Evolutionary conservation across 495 filamentous ascomycete genomes (phyloP).

Genomic region (Penicillium tannophilum): DNA sequence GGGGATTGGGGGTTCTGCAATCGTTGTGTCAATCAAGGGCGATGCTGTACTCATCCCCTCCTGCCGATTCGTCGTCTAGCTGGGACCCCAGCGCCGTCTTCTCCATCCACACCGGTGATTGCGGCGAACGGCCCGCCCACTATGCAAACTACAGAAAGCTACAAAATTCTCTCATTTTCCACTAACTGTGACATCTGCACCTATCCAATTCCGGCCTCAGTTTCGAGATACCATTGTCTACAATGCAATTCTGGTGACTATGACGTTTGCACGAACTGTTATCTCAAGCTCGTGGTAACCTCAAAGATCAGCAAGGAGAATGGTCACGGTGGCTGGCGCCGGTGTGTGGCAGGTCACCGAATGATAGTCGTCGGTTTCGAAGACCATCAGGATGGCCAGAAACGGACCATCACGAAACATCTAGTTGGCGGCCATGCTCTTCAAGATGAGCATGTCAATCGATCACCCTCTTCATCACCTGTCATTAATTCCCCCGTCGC

Average conservation of each 20-base stretch:
- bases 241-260: slow-evolving; percentile 74
- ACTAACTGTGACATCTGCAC: slow-evolving; percentile 76
- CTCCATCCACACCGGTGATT: slow-evolving; percentile 25
- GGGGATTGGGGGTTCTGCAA: slow-evolving; percentile 93
- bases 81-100: slow-evolving; percentile 24
- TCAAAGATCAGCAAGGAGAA: slow-evolving; percentile 70
- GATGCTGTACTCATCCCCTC: slow-evolving; percentile 75
- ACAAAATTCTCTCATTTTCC: slow-evolving; percentile 63
- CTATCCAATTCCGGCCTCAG: slow-evolving; percentile 65
- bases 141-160: slow-evolving; percentile 44
- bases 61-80: slow-evolving; percentile 61
- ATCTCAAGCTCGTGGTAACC: slow-evolving; percentile 60
- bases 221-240: slow-evolving; percentile 74
- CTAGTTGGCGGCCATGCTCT: slow-evolving; percentile 71
- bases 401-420: slow-evolving; percentile 61
- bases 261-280: slow-evolving; percentile 80
- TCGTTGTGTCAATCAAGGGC: slow-evolving; percentile 73
- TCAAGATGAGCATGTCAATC: slow-evolving; percentile 52
- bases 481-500: slow-evolving; percentile 14
- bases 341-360: slow-evolving; percentile 76
- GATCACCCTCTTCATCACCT: slow-evolving; percentile 23
- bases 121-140: slow-evolving; percentile 22
- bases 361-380: slow-evolving; percentile 80
- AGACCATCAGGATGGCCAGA: slow-evolving; percentile 59
- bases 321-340: slow-evolving; percentile 76